Percentiles rank a stretch among this genome's conserved stretches.
Conservation (phyloP, 176 grass and related monocot genomes). For the Bromus sterilis region DNA sequence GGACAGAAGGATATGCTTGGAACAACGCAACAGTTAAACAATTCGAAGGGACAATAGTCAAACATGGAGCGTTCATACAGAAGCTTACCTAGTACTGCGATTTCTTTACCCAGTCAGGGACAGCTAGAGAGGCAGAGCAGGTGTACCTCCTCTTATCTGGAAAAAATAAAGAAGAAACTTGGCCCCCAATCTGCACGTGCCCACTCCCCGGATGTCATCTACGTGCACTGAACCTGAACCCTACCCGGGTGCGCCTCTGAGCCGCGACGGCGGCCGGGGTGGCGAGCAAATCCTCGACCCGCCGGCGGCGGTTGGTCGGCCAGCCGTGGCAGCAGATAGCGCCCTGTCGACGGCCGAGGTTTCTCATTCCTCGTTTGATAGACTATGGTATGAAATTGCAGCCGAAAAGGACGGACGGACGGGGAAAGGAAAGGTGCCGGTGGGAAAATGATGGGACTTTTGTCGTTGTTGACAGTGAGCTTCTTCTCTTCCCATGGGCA, state of each 20-base stretch:
- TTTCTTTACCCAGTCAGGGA: background rate
- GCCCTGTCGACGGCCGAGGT: slow-evolving; percentile 1
- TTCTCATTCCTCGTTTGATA: background rate
- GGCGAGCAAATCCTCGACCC: background rate
- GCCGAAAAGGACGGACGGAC: background rate
- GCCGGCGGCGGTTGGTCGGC: slow-evolving; percentile 14
- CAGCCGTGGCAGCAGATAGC: background rate
- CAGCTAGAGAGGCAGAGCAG: background rate
- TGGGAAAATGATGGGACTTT: background rate
- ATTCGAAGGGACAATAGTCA: background rate
- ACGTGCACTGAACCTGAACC: slow-evolving; percentile 33
- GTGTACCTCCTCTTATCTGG: background rate
- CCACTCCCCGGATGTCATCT: background rate
- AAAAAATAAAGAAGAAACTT: background rate
- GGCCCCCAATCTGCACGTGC: slow-evolving; percentile 1
- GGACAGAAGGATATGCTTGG: slow-evolving; percentile 2
- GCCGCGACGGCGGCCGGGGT: background rate
- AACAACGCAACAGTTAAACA: background rate
- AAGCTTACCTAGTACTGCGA: background rate
- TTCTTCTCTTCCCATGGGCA: background rate
- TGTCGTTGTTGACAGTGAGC: background rate
- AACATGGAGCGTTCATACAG: background rate
- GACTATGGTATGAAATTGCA: background rate
- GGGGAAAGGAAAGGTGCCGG: background rate
- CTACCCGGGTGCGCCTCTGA: background rate